These are phyloP conservation scores for Epichloe brachyelytri DNA, from an alignment of 2,329 filamentous ascomycete species.

Conservation along the genomic window DNA sequence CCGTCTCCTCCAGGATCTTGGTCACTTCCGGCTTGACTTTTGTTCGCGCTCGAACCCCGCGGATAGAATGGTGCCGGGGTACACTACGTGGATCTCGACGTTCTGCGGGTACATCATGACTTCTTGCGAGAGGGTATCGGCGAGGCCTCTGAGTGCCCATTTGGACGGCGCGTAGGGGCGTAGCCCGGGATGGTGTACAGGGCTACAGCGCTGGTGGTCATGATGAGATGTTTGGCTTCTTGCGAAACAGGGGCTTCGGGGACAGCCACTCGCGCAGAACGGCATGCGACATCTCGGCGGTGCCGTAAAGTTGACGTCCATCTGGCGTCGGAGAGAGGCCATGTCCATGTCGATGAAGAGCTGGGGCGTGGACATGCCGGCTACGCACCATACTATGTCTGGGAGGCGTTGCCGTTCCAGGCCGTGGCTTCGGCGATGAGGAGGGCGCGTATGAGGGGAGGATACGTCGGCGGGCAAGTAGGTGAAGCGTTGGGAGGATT, in stretches of 20 bases:
- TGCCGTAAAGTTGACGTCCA: slow-evolving; percentile 88
- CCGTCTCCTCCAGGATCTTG: slow-evolving; percentile 65
- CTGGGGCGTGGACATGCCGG: slow-evolving; percentile 59
- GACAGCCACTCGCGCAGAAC: slow-evolving; percentile 63
- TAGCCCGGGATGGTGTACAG: slow-evolving; percentile 76
- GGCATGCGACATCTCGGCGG: slow-evolving; percentile 74
- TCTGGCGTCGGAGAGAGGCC: slow-evolving; percentile 56
- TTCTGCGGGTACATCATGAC: slow-evolving; percentile 73
- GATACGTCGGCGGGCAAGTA: slow-evolving; percentile 76
- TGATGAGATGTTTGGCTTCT: slow-evolving; percentile 64
- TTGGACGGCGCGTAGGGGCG: slow-evolving; percentile 73
- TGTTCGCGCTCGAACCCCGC: slow-evolving; percentile 69
- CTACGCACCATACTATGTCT: slow-evolving; percentile 86
- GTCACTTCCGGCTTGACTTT: slow-evolving; percentile 69
- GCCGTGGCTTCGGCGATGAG: slow-evolving; percentile 58
- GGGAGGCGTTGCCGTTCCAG: slow-evolving; percentile 68
- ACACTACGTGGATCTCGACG: slow-evolving; percentile 70
- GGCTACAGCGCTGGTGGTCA: slow-evolving; percentile 67
- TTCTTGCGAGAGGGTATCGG: slow-evolving; percentile 75
- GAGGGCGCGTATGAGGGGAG: slow-evolving; percentile 52
- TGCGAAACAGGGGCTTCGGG: slow-evolving; percentile 27
- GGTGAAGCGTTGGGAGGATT: slow-evolving; percentile 63
- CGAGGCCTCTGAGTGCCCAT: slow-evolving; percentile 68
- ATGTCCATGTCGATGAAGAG: slow-evolving; percentile 67
- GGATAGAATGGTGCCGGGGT: slow-evolving; percentile 70